These are phyloP conservation scores for Keithomyces neogunnii DNA, from an alignment of 2,329 filamentous ascomycete genomes.

Conservation along the genomic window DNA sequence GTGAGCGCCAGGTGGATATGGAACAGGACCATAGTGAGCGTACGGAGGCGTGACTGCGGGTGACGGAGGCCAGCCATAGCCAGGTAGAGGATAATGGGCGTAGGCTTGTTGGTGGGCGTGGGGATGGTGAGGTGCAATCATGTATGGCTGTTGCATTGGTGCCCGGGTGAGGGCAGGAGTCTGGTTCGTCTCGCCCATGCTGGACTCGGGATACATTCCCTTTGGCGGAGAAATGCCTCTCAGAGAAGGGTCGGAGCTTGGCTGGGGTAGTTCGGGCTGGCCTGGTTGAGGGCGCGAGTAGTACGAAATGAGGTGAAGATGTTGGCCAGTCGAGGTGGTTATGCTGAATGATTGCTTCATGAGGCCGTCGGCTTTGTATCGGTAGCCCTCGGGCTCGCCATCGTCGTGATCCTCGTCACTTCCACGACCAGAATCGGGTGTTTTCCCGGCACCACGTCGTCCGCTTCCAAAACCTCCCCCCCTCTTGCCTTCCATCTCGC, in stretches of 20 bases:
- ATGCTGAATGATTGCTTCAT: constrained; percentile 99
- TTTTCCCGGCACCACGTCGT: constrained; percentile 58
- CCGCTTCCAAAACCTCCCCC: constrained; percentile 63
- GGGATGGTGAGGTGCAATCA: constrained; percentile 24
- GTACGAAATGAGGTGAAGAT: constrained; percentile 96
- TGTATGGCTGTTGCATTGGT: constrained; percentile 47
- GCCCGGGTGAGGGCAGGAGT: constrained; percentile 74
- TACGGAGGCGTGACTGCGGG: constrained; percentile 47
- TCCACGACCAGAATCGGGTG: constrained; percentile 70
- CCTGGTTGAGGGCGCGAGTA: constrained; percentile 74
- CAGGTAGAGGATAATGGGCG: constrained; percentile 32
- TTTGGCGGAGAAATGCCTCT: constrained; percentile 80
- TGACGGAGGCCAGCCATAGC: constrained; percentile 48
- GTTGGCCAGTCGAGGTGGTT: constrained; percentile 78
- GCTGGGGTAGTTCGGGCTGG: constrained; percentile 66
- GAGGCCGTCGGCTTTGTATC: constrained; percentile 91
- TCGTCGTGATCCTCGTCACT: constrained; percentile 83
- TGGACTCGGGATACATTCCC: constrained; percentile 96
- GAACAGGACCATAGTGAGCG: constrained; percentile 32
- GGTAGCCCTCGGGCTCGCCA: constrained; percentile 80
- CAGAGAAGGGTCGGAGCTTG: constrained; percentile 70
- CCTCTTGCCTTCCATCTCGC: constrained; percentile 98
- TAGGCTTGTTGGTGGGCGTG: constrained; percentile 24
- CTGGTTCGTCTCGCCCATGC: constrained; percentile 74
- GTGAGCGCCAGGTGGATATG: constrained; percentile 23